A percentile compares a stretch with the other conserved stretches of the same genome.
Conservation (phyloP, 1,139 yeast species). For the Kodamaea alishanica region DNA sequence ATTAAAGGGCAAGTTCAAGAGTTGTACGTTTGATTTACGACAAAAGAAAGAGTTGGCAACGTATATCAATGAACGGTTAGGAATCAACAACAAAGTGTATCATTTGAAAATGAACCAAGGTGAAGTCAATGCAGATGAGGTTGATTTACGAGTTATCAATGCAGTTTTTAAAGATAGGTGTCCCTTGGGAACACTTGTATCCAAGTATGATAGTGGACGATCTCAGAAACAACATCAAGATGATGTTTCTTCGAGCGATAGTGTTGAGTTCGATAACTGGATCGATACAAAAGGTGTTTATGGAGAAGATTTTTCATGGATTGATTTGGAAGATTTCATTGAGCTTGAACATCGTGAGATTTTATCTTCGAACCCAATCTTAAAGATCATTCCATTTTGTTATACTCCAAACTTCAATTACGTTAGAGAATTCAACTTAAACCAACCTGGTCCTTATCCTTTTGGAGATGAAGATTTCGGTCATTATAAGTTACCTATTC, state of each 20-base stretch:
- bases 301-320: slow-evolving; percentile 62
- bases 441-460: slow-evolving; percentile 52
- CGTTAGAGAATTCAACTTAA: slow-evolving; percentile 55
- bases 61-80: slow-evolving; percentile 54
- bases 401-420: slow-evolving; percentile 76
- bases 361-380: slow-evolving; percentile 49
- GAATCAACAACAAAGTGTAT: slow-evolving; percentile 49
- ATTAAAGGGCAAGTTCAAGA: slow-evolving; percentile 64
- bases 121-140: slow-evolving; percentile 64
- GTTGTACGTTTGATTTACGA: slow-evolving; percentile 75
- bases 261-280: slow-evolving; percentile 11
- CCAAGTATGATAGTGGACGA: slow-evolving; percentile 27
- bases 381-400: slow-evolving; percentile 62
- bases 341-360: slow-evolving; percentile 61
- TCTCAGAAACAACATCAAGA: slow-evolving; percentile 1
- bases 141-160: slow-evolving; percentile 69
- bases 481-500: slow-evolving; percentile 58
- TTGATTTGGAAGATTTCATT: slow-evolving; percentile 74
- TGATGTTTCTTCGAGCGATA: slow-evolving; percentile 4
- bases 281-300: slow-evolving; percentile 30
- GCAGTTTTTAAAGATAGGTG: slow-evolving; percentile 64
- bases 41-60: slow-evolving; percentile 72
- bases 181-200: slow-evolving; percentile 45
- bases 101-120: slow-evolving; percentile 73
- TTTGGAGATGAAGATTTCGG: slow-evolving; percentile 72